A percentile compares a stretch with the other conserved stretches of the same genome.
Conservation (phyloP, 352 stramenopile species). For the Phytophthora syringae region DNA sequence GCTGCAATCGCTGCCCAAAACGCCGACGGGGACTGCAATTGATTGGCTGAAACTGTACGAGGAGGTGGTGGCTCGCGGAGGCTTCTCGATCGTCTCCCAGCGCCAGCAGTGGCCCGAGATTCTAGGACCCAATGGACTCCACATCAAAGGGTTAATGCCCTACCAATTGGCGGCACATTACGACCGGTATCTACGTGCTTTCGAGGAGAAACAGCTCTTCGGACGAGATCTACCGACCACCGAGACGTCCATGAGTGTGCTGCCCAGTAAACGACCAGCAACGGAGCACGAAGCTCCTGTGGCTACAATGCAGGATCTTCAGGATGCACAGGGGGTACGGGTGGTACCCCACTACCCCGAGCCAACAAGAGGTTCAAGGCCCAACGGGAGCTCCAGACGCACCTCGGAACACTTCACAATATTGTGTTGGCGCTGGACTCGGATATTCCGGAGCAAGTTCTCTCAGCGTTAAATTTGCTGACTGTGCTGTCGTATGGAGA, state of each 20-base stretch:
- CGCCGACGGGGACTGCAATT: conserved; percentile 55
- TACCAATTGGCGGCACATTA: conserved; percentile 71
- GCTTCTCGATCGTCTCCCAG: conserved; percentile 59
- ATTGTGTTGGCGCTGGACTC: conserved; percentile 81
- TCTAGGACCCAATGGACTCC: conserved; percentile 51
- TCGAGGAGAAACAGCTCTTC: conserved; percentile 85
- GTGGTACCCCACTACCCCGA: conserved; percentile 65
- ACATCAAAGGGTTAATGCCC: conserved; percentile 64
- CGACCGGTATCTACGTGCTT: conserved; percentile 57
- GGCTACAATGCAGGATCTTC: conserved; percentile 66
- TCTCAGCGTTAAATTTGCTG: conserved; percentile 70
- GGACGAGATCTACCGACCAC: conserved; percentile 53
- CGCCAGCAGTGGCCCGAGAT: conserved; percentile 62
- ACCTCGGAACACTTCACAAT: conserved; percentile 66
- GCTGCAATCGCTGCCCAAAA: conserved; percentile 62
- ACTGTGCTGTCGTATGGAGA: conserved; percentile 75
- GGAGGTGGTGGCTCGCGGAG: conserved; percentile 73
- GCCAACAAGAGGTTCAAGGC: conserved; percentile 74
- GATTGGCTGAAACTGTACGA: conserved; percentile 86
- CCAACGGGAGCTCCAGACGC: conserved; percentile 48
- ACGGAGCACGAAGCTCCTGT: conserved; percentile 45
- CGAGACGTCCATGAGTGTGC: conserved; percentile 20
- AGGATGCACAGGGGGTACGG: conserved; percentile 66
- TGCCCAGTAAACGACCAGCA: conserved; percentile 39
- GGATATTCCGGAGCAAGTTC: conserved; percentile 55